phyloP scores from a whole-genome alignment of 345 rosid species.

The Boechera divaricarpa region DNA sequence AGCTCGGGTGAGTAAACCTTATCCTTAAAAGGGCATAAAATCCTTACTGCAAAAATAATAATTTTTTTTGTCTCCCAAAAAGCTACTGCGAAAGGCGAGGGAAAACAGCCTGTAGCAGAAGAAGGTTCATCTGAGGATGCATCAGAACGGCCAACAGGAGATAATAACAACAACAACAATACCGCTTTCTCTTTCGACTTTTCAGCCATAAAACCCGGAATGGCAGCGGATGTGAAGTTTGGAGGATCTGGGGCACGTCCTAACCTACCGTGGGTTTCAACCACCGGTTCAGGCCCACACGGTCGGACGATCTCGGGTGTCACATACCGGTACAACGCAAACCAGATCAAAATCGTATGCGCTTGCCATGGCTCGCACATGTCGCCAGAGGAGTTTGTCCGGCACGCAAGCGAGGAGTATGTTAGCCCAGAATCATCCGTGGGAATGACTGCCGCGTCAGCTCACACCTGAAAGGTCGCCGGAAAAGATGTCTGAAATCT shows the following conservation, averaged over 20 bases:
- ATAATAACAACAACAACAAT: slow-evolving; percentile 36
- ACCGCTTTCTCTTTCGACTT: slow-evolving; percentile 58
- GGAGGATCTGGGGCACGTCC: slow-evolving; percentile 92
- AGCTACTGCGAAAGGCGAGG: slow-evolving; percentile 63
- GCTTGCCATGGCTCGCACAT: slow-evolving; percentile 95
- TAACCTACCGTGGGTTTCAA: slow-evolving; percentile 95
- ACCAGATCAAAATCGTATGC: slow-evolving; percentile 85
- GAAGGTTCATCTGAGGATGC: slow-evolving; percentile 74
- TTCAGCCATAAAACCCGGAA: slow-evolving; percentile 86
- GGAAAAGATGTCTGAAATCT: slow-evolving; percentile 17
- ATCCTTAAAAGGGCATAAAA: neutral
- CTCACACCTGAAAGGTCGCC: slow-evolving; percentile 60
- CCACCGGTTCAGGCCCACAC: slow-evolving; percentile 82
- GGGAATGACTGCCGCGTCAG: slow-evolving; percentile 75
- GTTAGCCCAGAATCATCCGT: slow-evolving; percentile 55
- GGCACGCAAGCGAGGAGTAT: slow-evolving; percentile 81
- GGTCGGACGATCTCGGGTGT: slow-evolving; percentile 94
- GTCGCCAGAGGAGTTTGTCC: slow-evolving; percentile 93
- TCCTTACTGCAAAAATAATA: neutral
- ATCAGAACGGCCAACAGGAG: slow-evolving; percentile 57
- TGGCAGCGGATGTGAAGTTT: slow-evolving; percentile 79
- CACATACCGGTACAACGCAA: slow-evolving; percentile 70
- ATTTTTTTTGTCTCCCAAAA: slow-evolving; percentile 8
- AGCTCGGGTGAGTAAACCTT: slow-evolving; percentile 53
- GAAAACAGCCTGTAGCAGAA: slow-evolving; percentile 68